A percentile compares a stretch with the other conserved stretches of the same genome.
phyloP scores from a whole-genome alignment of 331 rosid genomes.

The Dryas integrifolia region DNA sequence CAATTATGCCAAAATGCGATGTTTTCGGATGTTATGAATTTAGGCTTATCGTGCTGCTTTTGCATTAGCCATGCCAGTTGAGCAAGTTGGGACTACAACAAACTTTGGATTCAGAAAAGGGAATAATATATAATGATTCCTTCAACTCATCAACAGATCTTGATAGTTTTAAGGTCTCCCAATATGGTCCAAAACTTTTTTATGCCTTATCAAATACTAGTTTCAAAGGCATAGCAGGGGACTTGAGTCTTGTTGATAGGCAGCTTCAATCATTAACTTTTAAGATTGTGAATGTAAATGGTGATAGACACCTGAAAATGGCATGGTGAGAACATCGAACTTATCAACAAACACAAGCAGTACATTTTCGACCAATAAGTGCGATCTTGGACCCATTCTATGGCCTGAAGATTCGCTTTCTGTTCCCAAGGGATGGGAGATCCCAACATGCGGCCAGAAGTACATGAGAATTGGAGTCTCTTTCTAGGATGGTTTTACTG shows the following conservation, averaged over 20 bases:
- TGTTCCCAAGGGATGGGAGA: too few species aligned
- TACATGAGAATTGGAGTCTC: too few species aligned
- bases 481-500: neutral
- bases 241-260: neutral
- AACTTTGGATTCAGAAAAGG: neutral
- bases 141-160: neutral
- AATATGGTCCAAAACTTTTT: conserved; percentile 11
- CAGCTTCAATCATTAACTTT: conserved; percentile 7
- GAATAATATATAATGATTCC: neutral
- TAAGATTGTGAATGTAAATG: neutral
- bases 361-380: conserved; percentile 10
- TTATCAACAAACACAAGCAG: neutral
- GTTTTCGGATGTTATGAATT: conserved; percentile 14
- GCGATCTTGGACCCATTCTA: too few species aligned
- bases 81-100: neutral
- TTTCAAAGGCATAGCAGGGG: conserved; percentile 21
- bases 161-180: neutral
- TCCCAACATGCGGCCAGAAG: too few species aligned
- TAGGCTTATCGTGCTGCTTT: conserved; percentile 56
- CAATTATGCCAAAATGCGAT: conserved; percentile 29
- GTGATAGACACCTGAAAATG: conserved; percentile 16
- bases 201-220: neutral
- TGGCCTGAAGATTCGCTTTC: too few species aligned
- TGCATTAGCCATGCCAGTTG: neutral
- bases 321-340: neutral